Conservation (phyloP, 345 rosid species). For the Syzygium aromaticum region DNA sequence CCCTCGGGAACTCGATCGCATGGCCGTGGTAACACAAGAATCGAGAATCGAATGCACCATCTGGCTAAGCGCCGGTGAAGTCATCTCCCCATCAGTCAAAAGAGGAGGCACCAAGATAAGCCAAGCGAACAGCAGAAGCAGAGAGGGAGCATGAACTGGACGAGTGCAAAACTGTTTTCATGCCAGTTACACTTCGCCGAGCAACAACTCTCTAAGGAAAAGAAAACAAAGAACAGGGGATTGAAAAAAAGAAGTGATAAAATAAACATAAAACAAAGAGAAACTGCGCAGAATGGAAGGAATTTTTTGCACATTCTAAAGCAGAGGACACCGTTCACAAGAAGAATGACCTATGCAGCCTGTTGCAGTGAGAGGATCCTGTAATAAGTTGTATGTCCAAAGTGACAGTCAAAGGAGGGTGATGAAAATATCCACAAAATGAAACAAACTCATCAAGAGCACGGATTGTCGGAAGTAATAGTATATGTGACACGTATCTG, state of each 20-base stretch:
- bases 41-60: too few species aligned
- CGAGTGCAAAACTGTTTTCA: not conserved
- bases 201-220: not conserved
- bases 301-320: not conserved
- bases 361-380: not conserved
- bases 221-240: not conserved
- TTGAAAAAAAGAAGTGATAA: not conserved
- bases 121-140: not conserved
- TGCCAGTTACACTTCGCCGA: not conserved
- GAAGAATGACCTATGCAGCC: not conserved
- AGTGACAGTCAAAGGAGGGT: not conserved
- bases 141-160: not conserved
- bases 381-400: not conserved
- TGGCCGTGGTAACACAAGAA: not conserved
- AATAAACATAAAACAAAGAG: not conserved
- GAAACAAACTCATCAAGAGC: not conserved
- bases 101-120: not conserved
- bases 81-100: not conserved
- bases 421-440: not conserved
- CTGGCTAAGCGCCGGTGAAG: not conserved
- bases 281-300: not conserved
- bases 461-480: not conserved
- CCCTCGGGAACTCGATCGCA: not conserved
- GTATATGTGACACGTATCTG: not conserved
- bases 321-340: not conserved